Conservation (phyloP, 495 filamentous ascomycete genomes). For the Darksidea phi region DNA sequence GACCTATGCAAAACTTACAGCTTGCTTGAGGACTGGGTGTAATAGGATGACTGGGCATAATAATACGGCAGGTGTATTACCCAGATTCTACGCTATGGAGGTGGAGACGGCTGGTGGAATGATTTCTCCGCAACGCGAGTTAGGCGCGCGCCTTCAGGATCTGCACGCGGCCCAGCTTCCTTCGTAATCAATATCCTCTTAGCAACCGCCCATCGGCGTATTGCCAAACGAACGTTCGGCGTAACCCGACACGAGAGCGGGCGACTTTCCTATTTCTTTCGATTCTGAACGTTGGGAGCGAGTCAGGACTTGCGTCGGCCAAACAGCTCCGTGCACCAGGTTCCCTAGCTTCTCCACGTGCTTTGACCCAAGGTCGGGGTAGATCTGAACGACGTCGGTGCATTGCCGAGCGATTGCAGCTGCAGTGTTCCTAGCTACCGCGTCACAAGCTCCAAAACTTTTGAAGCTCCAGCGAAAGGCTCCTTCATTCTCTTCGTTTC, state of each 20-base stretch:
- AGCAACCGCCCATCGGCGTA: not conserved
- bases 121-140: constrained; percentile 2
- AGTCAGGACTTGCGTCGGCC: not conserved
- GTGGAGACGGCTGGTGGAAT: constrained; percentile 8
- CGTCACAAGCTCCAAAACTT: not conserved
- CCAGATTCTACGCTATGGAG: too few species aligned
- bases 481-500: too few species aligned
- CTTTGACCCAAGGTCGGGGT: not conserved
- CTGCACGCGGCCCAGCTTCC: not conserved
- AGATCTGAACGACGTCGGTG: not conserved
- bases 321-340: not conserved
- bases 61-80: too few species aligned
- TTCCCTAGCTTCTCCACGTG: constrained; percentile 1
- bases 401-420: not conserved
- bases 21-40: too few species aligned
- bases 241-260: not conserved
- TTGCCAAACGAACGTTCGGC: not conserved
- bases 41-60: too few species aligned
- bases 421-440: not conserved
- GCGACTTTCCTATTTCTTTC: not conserved
- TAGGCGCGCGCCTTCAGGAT: not conserved
- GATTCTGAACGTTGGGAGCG: not conserved
- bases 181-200: not conserved
- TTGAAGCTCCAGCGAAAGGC: not conserved
- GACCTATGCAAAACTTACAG: too few species aligned